Evolutionary conservation across 768 basidiomycete genomes (phyloP).

Genomic region (Kwoniella heveanensis): DNA sequence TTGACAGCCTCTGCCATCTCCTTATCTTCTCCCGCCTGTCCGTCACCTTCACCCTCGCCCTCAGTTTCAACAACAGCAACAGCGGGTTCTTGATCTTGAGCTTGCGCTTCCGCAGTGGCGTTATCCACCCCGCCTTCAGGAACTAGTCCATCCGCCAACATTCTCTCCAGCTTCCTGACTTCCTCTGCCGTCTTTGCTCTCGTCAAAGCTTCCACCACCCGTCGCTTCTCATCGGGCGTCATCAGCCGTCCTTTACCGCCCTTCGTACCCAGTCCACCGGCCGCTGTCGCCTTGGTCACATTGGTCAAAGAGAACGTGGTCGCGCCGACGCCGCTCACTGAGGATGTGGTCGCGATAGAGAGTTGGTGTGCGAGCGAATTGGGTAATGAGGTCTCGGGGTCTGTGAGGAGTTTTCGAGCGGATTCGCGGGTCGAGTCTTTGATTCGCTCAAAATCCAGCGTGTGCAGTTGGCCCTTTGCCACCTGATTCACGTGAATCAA

Average conservation of each 20-base stretch:
- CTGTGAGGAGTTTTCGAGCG: conserved; percentile 47
- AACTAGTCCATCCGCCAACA: conserved; percentile 55
- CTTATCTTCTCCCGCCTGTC: background rate
- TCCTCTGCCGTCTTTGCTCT: conserved; percentile 53
- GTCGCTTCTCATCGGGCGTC: conserved; percentile 55
- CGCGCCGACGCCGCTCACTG: conserved; percentile 27
- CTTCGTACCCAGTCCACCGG: conserved; percentile 18
- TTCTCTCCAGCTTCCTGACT: conserved; percentile 54
- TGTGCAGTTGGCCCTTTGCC: conserved; percentile 51
- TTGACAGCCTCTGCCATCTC: conserved; percentile 7
- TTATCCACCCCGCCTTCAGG: conserved; percentile 49
- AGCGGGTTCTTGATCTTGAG: too few relatives aligned
- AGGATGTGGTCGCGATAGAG: conserved; percentile 40
- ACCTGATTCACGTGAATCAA: conserved; percentile 23
- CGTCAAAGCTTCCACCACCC: conserved; percentile 54
- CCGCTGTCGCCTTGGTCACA: conserved; percentile 5
- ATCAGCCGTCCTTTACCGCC: conserved; percentile 54
- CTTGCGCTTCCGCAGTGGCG: conserved; percentile 1
- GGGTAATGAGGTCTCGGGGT: conserved; percentile 45
- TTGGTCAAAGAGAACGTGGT: conserved; percentile 11
- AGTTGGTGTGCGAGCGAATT: conserved; percentile 52
- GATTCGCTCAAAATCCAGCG: conserved; percentile 56
- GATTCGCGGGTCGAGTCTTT: conserved; percentile 51
- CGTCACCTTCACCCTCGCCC: background rate
- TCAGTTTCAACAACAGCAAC: background rate